Percentiles rank a stretch among this genome's conserved stretches.
phyloP scores from a whole-genome alignment of 2,329 filamentous ascomycete genomes.

The Botrytis fragariae region DNA sequence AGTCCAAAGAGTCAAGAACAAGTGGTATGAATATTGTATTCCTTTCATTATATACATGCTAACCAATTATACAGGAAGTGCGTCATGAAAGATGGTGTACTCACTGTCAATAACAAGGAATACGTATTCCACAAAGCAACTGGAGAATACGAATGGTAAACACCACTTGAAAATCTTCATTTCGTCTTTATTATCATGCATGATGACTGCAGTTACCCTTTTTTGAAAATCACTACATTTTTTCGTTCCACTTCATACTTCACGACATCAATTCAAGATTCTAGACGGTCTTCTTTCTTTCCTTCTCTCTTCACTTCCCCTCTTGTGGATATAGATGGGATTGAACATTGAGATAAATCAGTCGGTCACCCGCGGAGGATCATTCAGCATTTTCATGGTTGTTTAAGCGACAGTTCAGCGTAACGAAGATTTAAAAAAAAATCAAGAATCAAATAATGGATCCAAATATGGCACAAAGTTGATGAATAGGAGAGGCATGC shows the following conservation, averaged over 20 bases:
- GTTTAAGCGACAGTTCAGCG: neutral
- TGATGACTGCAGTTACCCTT: neutral
- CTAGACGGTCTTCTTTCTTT: neutral
- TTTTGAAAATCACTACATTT: neutral
- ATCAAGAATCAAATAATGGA: neutral
- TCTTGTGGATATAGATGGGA: constrained; percentile 11
- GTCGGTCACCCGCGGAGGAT: neutral
- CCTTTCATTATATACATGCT: neutral
- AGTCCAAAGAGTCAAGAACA: constrained; percentile 98
- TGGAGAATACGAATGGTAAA: constrained; percentile 96
- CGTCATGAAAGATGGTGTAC: constrained; percentile 91
- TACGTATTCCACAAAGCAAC: constrained; percentile 98
- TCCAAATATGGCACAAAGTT: neutral
- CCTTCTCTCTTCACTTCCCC: neutral
- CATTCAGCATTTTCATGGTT: neutral
- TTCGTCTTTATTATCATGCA: neutral
- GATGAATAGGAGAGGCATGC: neutral
- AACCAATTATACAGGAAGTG: constrained; percentile 71
- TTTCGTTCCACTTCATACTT: neutral
- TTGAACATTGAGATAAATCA: constrained; percentile 6
- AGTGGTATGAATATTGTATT: constrained; percentile 60
- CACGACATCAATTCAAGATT: neutral
- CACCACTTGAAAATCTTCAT: neutral
- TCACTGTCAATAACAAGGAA: constrained; percentile 91
- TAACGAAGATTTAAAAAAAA: neutral